Conservation (phyloP, 495 filamentous ascomycete species). For the Hypomontagnella submonticulosa region DNA sequence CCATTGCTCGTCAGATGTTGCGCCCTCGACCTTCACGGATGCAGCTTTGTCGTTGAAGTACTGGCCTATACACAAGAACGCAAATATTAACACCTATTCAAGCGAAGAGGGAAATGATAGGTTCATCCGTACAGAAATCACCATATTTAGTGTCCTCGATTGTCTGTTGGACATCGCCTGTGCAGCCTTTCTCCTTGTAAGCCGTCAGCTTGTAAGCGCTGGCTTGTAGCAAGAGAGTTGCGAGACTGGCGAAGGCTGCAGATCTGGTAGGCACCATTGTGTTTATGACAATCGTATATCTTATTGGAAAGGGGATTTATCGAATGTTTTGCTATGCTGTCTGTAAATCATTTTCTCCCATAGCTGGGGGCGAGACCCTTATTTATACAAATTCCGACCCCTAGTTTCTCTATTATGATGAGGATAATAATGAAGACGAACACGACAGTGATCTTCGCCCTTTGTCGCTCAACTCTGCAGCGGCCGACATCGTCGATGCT, state of each 20-base stretch:
- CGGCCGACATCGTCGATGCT: not conserved
- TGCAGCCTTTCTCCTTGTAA: slow-evolving; percentile 24
- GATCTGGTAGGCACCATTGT: slow-evolving; percentile 10
- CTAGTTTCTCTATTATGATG: not conserved
- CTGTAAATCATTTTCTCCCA: not conserved
- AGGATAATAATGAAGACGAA: too few relatives aligned
- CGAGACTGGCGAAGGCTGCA: slow-evolving; percentile 4
- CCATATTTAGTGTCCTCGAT: slow-evolving; percentile 22
- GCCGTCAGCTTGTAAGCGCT: slow-evolving; percentile 25
- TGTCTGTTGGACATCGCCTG: slow-evolving; percentile 24
- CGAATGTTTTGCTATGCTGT: slow-evolving; percentile 3
- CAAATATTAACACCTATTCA: not conserved
- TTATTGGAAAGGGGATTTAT: not conserved
- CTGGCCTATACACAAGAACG: slow-evolving; percentile 1
- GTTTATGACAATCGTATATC: not conserved
- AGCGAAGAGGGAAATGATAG: not conserved
- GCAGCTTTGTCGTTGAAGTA: slow-evolving; percentile 11
- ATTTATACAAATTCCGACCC: slow-evolving; percentile 13
- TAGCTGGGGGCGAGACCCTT: not conserved
- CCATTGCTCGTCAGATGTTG: slow-evolving; percentile 10
- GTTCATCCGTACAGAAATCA: slow-evolving; percentile 10
- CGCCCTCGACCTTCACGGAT: slow-evolving; percentile 22
- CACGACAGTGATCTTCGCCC: not conserved
- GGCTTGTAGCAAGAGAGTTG: slow-evolving; percentile 20
- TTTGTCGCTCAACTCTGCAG: not conserved